Percentiles rank a stretch among this genome's conserved stretches.
These are phyloP conservation scores for Argentina anserina DNA, from an alignment of 306 rosid species.

Conservation along the genomic window DNA sequence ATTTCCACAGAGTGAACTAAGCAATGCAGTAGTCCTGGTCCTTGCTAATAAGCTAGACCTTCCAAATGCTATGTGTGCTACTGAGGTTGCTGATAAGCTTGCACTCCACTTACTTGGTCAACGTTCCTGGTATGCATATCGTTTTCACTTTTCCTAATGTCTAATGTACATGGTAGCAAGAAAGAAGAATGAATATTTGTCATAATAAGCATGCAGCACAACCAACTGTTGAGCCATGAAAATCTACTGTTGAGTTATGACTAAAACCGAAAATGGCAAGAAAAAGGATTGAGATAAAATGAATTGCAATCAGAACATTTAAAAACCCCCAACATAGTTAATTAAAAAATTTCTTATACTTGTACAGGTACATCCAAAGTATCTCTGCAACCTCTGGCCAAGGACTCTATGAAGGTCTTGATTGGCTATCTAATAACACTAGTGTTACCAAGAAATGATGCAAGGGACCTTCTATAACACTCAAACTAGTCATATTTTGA, in stretches of 20 bases:
- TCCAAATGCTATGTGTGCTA: constrained; percentile 34
- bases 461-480: not conserved
- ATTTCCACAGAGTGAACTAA: constrained; percentile 25
- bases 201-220: not conserved
- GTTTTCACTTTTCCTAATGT: not conserved
- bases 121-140: constrained; percentile 30
- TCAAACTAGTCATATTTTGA: not conserved
- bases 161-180: not conserved
- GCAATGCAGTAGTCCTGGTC: constrained; percentile 34
- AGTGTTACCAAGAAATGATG: not conserved
- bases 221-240: not conserved
- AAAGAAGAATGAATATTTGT: not conserved
- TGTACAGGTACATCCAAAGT: constrained; percentile 38
- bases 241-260: not conserved
- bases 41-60: constrained; percentile 52
- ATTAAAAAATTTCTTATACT: not conserved
- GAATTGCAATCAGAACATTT: not conserved
- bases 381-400: constrained; percentile 41
- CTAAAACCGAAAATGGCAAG: not conserved
- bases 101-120: constrained; percentile 36
- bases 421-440: constrained; percentile 38
- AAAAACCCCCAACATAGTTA: not conserved
- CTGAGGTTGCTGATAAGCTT: constrained; percentile 42
- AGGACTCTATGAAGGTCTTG: constrained; percentile 45
- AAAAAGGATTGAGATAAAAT: not conserved